Conservation (phyloP, 306 rosid species). For the Castanea mollissima region DNA sequence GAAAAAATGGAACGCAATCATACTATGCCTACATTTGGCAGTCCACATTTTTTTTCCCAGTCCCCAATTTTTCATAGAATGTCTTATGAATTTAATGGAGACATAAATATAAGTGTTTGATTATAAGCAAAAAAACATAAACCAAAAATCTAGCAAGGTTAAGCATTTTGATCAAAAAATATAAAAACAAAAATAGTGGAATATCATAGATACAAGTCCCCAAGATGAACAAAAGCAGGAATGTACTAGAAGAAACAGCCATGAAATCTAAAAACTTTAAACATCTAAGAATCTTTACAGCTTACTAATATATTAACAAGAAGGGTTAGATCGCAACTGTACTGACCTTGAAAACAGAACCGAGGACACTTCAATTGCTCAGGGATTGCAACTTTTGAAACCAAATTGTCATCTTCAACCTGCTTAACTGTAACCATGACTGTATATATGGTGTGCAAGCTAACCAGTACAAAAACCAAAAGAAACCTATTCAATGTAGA, state of each 20-base stretch:
- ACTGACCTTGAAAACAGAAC: neutral
- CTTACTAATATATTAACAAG: neutral
- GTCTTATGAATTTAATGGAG: neutral
- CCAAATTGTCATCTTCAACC: conserved; percentile 8
- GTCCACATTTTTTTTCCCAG: neutral
- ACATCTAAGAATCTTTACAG: neutral
- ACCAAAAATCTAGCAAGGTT: neutral
- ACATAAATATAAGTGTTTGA: neutral
- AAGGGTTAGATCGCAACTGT: neutral
- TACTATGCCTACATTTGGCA: neutral
- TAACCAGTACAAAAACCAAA: neutral
- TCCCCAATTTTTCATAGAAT: neutral
- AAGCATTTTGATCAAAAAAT: neutral
- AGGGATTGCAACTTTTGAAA: neutral
- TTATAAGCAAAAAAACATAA: neutral
- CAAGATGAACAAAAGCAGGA: neutral
- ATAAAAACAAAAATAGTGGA: too few relatives aligned
- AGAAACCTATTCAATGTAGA: neutral
- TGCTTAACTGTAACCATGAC: conserved; percentile 25
- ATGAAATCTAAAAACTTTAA: neutral
- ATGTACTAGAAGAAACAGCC: neutral
- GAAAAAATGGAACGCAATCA: neutral
- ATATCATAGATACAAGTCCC: too few relatives aligned
- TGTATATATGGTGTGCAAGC: neutral
- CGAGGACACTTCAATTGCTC: neutral